Conservation (phyloP, 768 basidiomycete species). For the Lactifluus rugatus region DNA sequence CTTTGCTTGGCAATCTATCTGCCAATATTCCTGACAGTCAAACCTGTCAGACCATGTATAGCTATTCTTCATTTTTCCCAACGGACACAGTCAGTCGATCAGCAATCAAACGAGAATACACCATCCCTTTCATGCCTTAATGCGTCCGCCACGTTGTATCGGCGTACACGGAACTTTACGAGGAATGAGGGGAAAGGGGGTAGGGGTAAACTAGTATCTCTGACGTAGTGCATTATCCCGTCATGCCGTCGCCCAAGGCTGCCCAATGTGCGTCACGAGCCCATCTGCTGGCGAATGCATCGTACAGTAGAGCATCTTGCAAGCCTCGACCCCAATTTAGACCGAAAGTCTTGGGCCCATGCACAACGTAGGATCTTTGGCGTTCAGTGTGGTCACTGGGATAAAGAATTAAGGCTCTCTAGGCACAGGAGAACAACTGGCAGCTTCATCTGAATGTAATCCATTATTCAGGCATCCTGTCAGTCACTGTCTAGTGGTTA, state of each 20-base stretch:
- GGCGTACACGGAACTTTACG: background rate
- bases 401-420: background rate
- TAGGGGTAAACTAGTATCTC: background rate
- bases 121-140: background rate
- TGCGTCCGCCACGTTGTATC: background rate
- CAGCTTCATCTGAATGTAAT: constrained; percentile 4
- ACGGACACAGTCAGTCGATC: background rate
- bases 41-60: background rate
- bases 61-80: background rate
- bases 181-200: background rate
- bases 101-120: background rate
- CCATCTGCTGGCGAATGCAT: background rate
- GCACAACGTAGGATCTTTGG: background rate
- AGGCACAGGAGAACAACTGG: background rate
- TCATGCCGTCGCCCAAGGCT: background rate
- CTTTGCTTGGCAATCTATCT: background rate
- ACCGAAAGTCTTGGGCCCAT: too few species aligned
- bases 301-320: background rate
- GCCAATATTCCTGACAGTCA: background rate
- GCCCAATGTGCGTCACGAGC: background rate
- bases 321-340: too few species aligned
- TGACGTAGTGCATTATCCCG: background rate
- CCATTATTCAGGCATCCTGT: background rate
- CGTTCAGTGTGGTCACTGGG: background rate
- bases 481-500: background rate